Evolutionary conservation across 495 filamentous ascomycete genomes (phyloP), one percentile per base, ranked within the genome.

Genomic region (Mytilinidion resinicola): DNA sequence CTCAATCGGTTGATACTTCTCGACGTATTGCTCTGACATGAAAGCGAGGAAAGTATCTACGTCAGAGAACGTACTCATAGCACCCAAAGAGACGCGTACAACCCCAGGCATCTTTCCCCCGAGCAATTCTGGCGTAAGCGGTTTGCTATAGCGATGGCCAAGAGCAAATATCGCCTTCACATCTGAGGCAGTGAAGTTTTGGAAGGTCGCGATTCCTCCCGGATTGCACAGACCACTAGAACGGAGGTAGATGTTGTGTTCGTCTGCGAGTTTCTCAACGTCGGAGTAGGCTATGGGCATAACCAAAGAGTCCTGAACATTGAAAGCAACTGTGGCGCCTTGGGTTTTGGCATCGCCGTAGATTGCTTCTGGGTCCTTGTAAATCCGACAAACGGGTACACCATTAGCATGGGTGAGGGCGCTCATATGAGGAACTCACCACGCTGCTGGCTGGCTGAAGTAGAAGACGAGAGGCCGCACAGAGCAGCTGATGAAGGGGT

Each of bases 241-340:
- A 43, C 88, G 76, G 11, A 92, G 73, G 62, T 86, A 85, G 53
- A 91, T 85, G 17, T 78, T 75, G 49, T 75, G 74, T 14, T 77
- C 73, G 51, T 81, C 81, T 0, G 88, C 88, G 9, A 78, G 64
- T 38, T 76, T 73, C 69, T 90, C 87, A 10, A 92, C 78, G 10
- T 80, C 71, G 0, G 77, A 72, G 63, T 85, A 84, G 1, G 76
- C 72, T 39, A 87, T 69, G 60, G 78, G 82, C 2, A 70, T 72
- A 0, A 85, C 86, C 38, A 80, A 73, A 7, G 74, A 64, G 15
- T 72, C 68, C 6, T 77, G 68, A 38, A 91, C 63, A 61, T 89
- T 90, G 65, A 91, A 87, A 3, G 86, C 84, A 56, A 92, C 70
- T 0, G 83, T 87, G 1, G 85, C 80, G 1, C 88, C 88, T 69